Evolutionary conservation across 164 flowering plant species (phyloP), one percentile per base, ranked within the genome.

Genomic region (Litsea cubeba): DNA sequence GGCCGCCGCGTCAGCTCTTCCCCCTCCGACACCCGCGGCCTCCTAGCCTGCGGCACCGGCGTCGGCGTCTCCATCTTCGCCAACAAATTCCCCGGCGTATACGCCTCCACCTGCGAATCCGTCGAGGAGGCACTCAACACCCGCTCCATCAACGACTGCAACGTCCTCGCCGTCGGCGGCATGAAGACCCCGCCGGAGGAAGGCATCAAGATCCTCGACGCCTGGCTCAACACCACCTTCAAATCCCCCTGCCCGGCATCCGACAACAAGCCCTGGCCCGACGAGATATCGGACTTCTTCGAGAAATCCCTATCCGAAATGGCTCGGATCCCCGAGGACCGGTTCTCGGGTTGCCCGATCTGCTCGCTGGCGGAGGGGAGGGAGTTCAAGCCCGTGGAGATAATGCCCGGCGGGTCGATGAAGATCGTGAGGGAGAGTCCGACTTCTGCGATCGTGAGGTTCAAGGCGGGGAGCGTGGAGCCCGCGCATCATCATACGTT

Each of bases 401-500:
- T 87, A 22, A 92, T 92, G 79, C 97, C 94, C 0, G 98, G 98
- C 0, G 97, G 92, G 20, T 79, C 82, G 15, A 95, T 93, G 97
- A 93, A 88, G 90, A 89, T 91, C 5, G 77, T 93, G 68, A 80
- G 97, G 72, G 92, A 95, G 79, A 85, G 81, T 30, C 98, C 97
- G 30, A 93, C 98, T 0, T 90, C 97, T 11, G 98, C 98, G 3
- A 79, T 93, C 0, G 94, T 95, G 71, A 85, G 85, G 75, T 95
- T 95, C 70, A 81, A 82, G 81, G 95, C 89, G 1, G 97, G 97
- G 73, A 89, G 97, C 70, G 88, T 95, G 30, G 97, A 95, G 88
- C 98, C 97, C 6, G 98, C 97, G 20, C 98, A 89, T 75, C 97
- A 90, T 81, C 97, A 95, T 67, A 90, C 91, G 0, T 90, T 91